phyloP scores from a whole-genome alignment of 768 basidiomycete genomes.

The Podaxis sp. region DNA sequence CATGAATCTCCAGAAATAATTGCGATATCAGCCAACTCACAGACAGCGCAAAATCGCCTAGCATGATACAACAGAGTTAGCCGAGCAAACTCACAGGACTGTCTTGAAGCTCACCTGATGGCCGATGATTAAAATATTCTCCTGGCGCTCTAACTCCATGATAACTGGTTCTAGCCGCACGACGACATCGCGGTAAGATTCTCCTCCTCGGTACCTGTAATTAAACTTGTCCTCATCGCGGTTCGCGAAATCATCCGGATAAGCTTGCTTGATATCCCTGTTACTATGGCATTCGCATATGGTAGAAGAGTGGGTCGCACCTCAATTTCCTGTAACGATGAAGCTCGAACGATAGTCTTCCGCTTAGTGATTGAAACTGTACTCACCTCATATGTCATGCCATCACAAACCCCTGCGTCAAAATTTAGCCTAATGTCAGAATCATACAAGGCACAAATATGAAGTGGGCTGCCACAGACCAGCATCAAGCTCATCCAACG shows the following conservation, averaged over 20 bases:
- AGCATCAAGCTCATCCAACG: conserved; percentile 95
- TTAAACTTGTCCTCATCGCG: conserved; percentile 99
- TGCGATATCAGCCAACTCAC: conserved; percentile 36
- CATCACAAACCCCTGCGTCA: conserved; percentile 83
- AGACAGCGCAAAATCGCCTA: conserved; percentile 80
- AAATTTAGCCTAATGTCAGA: not conserved
- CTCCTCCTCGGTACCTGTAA: conserved; percentile 95
- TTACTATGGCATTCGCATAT: not conserved
- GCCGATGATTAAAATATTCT: conserved; percentile 95
- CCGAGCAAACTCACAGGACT: not conserved
- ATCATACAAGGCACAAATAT: not conserved
- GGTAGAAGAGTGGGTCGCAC: conserved; percentile 36
- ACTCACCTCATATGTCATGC: conserved; percentile 88
- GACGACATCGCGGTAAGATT: conserved; percentile 97
- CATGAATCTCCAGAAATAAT: not conserved
- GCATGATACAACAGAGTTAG: conserved; percentile 3
- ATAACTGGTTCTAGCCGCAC: conserved; percentile 95
- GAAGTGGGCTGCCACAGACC: conserved; percentile 33
- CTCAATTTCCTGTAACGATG: conserved; percentile 75
- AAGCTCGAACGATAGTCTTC: not conserved
- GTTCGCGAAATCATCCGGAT: conserved; percentile 98
- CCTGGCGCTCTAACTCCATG: conserved; percentile 98
- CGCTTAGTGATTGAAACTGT: not conserved
- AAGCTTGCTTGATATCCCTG: conserved; percentile 63
- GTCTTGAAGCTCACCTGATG: conserved; percentile 65